Evolutionary conservation across 1,139 yeast species (phyloP), one percentile per base, ranked within the genome.

Genomic region (Pichia sp.): DNA sequence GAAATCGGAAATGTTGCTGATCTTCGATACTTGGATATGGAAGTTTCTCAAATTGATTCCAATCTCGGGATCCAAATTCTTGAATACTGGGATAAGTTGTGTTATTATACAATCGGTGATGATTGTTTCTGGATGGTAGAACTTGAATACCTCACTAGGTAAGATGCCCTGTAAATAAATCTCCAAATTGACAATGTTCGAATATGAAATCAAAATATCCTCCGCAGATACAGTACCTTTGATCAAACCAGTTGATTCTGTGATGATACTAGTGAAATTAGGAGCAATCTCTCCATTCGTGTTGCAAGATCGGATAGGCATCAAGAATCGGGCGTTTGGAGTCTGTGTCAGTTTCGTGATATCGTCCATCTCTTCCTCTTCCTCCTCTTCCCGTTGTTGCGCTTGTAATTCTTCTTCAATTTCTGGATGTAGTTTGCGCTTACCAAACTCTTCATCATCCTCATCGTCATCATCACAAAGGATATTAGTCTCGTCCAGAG

Each of bases 31-130:
- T 65, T 87, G 96, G 49, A 83, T 81, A 56, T 83, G 85, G 63
- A 85, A 88, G 61, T 86, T 86, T 52, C 96, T 73, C 42, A 85
- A 69, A 8, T 86, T 81, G 4, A 85, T 80, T 14, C 93, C 94
- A 30, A 73, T 67, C 45, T 72, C 77, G 1, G 94, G 91, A 55
- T 82, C 87, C 55, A 80, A 60, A 50, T 79, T 72, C 44, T 73
- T 66, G 54, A 84, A 82, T 2, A 69, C 60, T 0, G 88, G 88
- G 40, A 80, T 57, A 36, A 71, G 66, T 47, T 77, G 70, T 33
- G 76, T 58, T 17, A 53, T 58, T 35, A 67, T 61, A 57, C 79
- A 74, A 59, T 81, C 87, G 9, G 66, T 55, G 42, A 67, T 58
- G 30, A 79, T 54, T 22, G 63, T 55, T 47, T 54, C 70, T 5